Conservation (phyloP, 306 rosid genomes). For the Amphicarpaea edgeworthii region DNA sequence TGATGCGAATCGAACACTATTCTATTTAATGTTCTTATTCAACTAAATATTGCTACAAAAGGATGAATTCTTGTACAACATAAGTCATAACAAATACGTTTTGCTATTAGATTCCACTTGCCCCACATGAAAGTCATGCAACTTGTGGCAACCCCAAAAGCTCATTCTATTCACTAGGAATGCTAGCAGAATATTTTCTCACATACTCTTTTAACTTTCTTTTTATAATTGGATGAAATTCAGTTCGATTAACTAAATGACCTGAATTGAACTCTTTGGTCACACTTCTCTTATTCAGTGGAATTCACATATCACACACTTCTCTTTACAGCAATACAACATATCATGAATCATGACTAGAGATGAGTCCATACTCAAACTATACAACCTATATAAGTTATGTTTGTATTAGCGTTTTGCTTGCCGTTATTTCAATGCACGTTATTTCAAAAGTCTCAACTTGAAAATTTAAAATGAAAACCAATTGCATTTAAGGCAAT, state of each 20-base stretch:
- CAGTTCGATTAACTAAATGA: background rate
- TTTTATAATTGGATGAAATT: background rate
- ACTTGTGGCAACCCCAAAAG: background rate
- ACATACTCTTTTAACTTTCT: background rate
- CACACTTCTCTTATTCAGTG: background rate
- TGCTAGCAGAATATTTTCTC: background rate
- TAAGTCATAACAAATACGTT: no score
- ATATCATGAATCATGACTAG: background rate
- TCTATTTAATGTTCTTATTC: background rate
- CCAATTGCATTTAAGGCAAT: no score
- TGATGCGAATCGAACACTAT: background rate
- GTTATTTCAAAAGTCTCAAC: no score
- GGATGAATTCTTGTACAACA: background rate
- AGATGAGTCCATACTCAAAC: background rate
- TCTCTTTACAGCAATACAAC: background rate
- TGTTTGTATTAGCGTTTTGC: no score
- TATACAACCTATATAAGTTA: no score
- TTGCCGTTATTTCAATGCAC: no score
- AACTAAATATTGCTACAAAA: background rate
- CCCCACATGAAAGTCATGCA: background rate
- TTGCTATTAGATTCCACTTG: no score
- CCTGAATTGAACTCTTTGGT: background rate
- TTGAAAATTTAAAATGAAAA: no score
- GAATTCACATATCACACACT: no score
- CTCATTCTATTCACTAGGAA: background rate